Evolutionary conservation across 805 yeast genomes (phyloP), one percentile per base, ranked within the genome.

Genomic region (Kluyveromyces nonfermentans): DNA sequence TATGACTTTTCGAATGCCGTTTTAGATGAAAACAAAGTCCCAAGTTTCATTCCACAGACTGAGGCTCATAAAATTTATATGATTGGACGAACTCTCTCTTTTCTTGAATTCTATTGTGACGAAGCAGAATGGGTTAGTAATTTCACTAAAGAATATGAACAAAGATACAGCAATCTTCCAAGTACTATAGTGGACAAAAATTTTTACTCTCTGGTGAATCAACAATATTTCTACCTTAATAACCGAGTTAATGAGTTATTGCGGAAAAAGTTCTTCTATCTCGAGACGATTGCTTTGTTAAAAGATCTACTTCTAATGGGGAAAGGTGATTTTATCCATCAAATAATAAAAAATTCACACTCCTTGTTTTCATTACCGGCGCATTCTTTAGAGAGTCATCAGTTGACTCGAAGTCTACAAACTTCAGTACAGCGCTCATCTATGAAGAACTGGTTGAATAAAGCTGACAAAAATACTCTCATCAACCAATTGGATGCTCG

Each of bases 271-370:
- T 73, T 70, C 50, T 63, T 71, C 33, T 59, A 82, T 32, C 62
- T 67, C 33, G 62, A 67, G 9, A 86, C 84, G 50, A 57, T 90
- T n/a, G 56, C 60, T 5, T 80, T 79, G 37, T 65, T 85, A 44
- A 82, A 82, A 48, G 75, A 75, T 46, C 77, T 82, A 46, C 66
- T 88, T 52, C 60, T 93, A 35, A 78, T 85, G 70, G 77, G 80
- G 5, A 77, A 75, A 44, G 86, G 90, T n/a, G 96, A 90, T 58
- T 83, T 90, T 48, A 77, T 85, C n/a, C 80, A 84, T 41, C 53
- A 76, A 1, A 61, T 90, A 8, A 70, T 86, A 17, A 54, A 64
- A 15, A 75, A 77, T 36, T 84, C 89, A 0, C 57, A 66, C 1
- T 64, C 65, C 0, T 49, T 77, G 5, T 70, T 89, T 42, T 71